Evolutionary conservation across 805 yeast species (phyloP).

Genomic region (Nematodospora valgi): DNA sequence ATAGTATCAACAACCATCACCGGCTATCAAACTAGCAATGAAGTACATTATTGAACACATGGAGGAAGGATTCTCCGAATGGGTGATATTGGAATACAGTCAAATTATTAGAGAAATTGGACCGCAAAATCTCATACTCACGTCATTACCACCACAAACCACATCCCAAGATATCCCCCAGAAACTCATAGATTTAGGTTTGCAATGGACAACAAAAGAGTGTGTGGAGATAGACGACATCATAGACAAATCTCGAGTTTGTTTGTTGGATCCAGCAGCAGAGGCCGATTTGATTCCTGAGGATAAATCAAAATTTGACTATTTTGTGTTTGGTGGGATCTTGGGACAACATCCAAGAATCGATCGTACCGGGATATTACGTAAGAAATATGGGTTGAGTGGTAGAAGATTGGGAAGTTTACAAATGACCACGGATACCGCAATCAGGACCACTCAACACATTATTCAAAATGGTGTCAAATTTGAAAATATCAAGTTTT

Average conservation of each 20-base stretch:
- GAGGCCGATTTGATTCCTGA: conserved; percentile 65
- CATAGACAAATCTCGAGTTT: conserved; percentile 51
- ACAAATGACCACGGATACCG: conserved; percentile 98
- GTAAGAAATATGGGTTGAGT: conserved; percentile 74
- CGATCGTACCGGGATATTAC: conserved; percentile 88
- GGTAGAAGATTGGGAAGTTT: conserved; percentile 84
- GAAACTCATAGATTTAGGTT: conserved; percentile 53
- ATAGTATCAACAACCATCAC: no score
- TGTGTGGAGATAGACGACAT: conserved; percentile 52
- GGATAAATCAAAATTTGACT: conserved; percentile 68
- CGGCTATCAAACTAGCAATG: no score
- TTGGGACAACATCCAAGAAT: conserved; percentile 91
- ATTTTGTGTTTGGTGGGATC: conserved; percentile 94
- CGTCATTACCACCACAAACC: conserved; percentile 70
- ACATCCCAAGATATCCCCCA: conserved; percentile 62
- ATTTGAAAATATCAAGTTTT: conserved; percentile 75
- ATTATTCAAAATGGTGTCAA: conserved; percentile 57
- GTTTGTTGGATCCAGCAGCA: conserved; percentile 90
- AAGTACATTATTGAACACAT: conserved; percentile 94
- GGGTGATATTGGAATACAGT: conserved; percentile 88
- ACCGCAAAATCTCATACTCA: conserved; percentile 62
- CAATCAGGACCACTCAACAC: conserved; percentile 83
- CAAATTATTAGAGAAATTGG: conserved; percentile 86
- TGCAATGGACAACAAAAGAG: conserved; percentile 82
- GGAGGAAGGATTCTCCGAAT: conserved; percentile 95